These are phyloP conservation scores for Tuber magnatum DNA, from an alignment of 495 filamentous ascomycete species.

Conservation along the genomic window DNA sequence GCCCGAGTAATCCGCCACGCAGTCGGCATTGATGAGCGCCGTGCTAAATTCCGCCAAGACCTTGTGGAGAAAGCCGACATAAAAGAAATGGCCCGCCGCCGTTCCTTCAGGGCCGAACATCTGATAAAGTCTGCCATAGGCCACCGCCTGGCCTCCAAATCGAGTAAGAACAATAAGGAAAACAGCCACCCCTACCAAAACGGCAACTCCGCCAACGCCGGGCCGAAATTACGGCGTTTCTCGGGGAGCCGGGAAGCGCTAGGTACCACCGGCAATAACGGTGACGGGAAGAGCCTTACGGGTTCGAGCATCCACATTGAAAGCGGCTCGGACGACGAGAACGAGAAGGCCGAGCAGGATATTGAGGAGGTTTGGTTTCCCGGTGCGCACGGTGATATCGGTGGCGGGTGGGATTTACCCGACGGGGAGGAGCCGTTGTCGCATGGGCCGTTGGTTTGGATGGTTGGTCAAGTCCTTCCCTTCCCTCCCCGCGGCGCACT, in stretches of 20 bases:
- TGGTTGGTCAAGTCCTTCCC: conserved; percentile 53
- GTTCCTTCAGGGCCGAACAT: conserved; percentile 16
- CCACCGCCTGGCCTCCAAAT: neutral
- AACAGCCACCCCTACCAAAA: conserved; percentile 5
- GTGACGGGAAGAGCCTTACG: conserved; percentile 11
- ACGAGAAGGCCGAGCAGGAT: conserved; percentile 59
- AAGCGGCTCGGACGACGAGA: conserved; percentile 43
- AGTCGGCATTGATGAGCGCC: conserved; percentile 69
- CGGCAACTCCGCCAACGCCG: neutral
- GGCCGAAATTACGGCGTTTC: conserved; percentile 7
- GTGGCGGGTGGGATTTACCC: conserved; percentile 69
- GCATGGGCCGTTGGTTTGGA: conserved; percentile 73
- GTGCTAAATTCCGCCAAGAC: conserved; percentile 54
- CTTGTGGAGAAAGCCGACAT: conserved; percentile 33
- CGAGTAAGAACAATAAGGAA: neutral
- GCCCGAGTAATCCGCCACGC: conserved; percentile 56
- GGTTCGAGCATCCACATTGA: conserved; percentile 26
- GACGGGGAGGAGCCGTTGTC: conserved; percentile 56
- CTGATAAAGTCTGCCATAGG: conserved; percentile 1
- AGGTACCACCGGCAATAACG: neutral
- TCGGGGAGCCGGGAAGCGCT: conserved; percentile 21
- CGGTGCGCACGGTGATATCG: conserved; percentile 74
- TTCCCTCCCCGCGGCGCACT: neutral
- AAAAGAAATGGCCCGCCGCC: conserved; percentile 15
- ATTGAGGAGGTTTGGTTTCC: conserved; percentile 82